These are phyloP conservation scores for Talaromyces sp. DNA, from an alignment of 2,329 filamentous ascomycete genomes.

Conservation along the genomic window DNA sequence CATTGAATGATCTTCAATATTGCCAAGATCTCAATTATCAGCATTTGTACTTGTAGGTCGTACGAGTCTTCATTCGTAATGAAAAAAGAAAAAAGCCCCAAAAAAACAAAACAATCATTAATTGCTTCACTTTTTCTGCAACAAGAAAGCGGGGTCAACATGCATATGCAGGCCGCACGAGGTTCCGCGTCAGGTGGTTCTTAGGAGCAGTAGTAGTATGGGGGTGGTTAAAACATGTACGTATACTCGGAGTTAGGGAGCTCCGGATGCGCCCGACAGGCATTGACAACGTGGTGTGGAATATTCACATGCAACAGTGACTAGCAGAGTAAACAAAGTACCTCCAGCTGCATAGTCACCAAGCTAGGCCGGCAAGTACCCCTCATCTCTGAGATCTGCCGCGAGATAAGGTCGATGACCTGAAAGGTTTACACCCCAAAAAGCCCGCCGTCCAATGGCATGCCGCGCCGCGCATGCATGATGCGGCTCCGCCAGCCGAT, in stretches of 20 bases:
- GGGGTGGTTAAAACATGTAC: not conserved
- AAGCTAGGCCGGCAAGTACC: not conserved
- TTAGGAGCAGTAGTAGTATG: not conserved
- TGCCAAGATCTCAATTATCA: not conserved
- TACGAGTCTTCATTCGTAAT: not conserved
- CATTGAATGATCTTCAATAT: not conserved
- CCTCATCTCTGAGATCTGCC: not conserved
- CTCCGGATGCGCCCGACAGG: not conserved
- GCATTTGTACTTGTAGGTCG: not conserved
- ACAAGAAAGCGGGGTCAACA: not conserved
- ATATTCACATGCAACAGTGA: not conserved
- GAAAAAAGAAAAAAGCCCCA: not conserved
- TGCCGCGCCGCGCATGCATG: not conserved
- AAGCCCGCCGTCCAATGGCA: not conserved
- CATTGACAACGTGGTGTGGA: not conserved
- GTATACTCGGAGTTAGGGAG: not conserved
- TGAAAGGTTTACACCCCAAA: constrained; percentile 5
- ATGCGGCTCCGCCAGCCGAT: constrained; percentile 12
- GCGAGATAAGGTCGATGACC: not conserved
- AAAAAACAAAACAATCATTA: not conserved
- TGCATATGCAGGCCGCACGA: not conserved
- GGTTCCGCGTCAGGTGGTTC: not conserved
- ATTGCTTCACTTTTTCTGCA: not conserved
- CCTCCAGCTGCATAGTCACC: not conserved
- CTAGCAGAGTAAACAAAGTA: not conserved